These are phyloP conservation scores for Aspergillus pseudotamarii DNA, from an alignment of 2,329 filamentous ascomycete genomes.

Conservation along the genomic window DNA sequence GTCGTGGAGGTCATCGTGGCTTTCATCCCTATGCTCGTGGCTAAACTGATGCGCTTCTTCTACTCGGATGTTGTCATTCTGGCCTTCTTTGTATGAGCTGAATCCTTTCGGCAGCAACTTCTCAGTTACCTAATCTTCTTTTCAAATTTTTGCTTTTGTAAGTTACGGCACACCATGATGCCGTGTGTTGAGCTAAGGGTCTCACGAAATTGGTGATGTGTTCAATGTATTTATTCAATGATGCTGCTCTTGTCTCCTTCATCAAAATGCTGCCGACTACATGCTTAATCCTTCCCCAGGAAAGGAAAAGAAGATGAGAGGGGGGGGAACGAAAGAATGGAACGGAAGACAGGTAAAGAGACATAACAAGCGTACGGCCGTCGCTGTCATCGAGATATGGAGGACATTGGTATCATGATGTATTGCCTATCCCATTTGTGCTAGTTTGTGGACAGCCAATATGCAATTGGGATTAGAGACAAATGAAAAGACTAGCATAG, in stretches of 20 bases:
- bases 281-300: neutral
- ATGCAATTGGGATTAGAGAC: neutral
- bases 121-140: conserved; percentile 3
- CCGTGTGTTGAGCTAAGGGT: neutral
- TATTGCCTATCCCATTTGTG: neutral
- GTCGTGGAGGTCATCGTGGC: conserved; percentile 71
- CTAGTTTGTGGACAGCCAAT: neutral
- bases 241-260: neutral
- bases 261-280: neutral
- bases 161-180: neutral
- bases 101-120: neutral
- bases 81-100: neutral
- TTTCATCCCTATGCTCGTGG: conserved; percentile 74
- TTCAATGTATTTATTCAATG: conserved; percentile 16
- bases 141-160: conserved; percentile 1
- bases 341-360: neutral
- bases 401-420: neutral
- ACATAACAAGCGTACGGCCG: neutral
- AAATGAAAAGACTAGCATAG: neutral
- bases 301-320: neutral
- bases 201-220: conserved; percentile 2
- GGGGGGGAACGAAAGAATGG: neutral
- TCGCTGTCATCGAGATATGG: neutral
- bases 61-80: neutral
- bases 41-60: conserved; percentile 13